Evolutionary conservation across 2,329 filamentous ascomycete species (phyloP).

Genomic region (Lecanosticta acicola): DNA sequence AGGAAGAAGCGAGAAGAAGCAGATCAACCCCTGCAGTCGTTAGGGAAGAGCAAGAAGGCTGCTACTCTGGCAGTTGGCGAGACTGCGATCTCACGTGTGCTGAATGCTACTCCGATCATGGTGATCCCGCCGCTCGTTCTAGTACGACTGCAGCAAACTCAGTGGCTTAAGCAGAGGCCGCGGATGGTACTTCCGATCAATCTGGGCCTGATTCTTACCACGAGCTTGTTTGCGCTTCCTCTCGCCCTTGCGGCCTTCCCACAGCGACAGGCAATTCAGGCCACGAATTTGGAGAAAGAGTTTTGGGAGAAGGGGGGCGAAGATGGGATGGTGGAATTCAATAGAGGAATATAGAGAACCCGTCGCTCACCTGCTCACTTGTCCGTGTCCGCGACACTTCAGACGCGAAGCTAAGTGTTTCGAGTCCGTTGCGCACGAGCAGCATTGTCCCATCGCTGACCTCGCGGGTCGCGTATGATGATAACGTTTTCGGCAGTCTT

Average conservation of each 20-base stretch:
- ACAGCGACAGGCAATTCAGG: conserved; percentile 76
- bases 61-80: conserved; percentile 86
- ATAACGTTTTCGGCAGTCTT: too few species aligned
- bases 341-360: conserved; percentile 72
- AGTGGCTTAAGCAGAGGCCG: conserved; percentile 75
- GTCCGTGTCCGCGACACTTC: not conserved
- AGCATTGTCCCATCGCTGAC: too few species aligned
- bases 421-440: too few species aligned
- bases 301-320: conserved; percentile 77
- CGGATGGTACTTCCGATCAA: conserved; percentile 76
- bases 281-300: conserved; percentile 71
- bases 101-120: conserved; percentile 97
- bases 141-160: conserved; percentile 73
- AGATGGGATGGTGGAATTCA: conserved; percentile 86
- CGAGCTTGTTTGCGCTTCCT: conserved; percentile 82
- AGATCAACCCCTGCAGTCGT: conserved; percentile 40
- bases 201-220: conserved; percentile 76
- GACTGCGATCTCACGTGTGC: conserved; percentile 82
- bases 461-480: too few species aligned
- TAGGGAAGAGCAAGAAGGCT: conserved; percentile 84
- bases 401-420: too few species aligned
- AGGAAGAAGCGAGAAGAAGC: conserved; percentile 47
- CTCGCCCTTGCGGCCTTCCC: conserved; percentile 89
- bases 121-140: conserved; percentile 83
- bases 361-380: not conserved